A percentile compares a stretch with the other conserved stretches of the same genome.
phyloP scores from a whole-genome alignment of 202 grass and related monocot genomes.

The Brachypodium distachyon region DNA sequence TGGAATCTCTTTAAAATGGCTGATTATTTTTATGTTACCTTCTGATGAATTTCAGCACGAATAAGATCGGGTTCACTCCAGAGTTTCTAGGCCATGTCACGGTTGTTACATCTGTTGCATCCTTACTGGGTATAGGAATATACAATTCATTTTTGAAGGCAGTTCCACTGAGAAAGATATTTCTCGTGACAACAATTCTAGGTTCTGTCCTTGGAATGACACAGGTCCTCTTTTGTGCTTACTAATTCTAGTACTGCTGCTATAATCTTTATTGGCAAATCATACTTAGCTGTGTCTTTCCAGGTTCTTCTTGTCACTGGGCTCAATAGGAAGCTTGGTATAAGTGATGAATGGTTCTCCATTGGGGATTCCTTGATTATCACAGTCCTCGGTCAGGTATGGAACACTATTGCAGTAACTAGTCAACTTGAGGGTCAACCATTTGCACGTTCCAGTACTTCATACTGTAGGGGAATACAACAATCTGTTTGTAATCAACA shows the following conservation, averaged over 20 bases:
- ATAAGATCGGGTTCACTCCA: slow-evolving; percentile 85
- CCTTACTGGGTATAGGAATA: slow-evolving; percentile 71
- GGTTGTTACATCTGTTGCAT: slow-evolving; percentile 89
- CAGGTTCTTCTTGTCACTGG: slow-evolving; percentile 87
- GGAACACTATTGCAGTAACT: neutral
- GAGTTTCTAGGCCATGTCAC: slow-evolving; percentile 90
- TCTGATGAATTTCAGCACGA: slow-evolving; percentile 68
- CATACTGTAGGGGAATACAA: too few relatives aligned
- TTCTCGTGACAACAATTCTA: slow-evolving; percentile 65
- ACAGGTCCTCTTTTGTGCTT: slow-evolving; percentile 44
- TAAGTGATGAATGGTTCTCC: slow-evolving; percentile 94
- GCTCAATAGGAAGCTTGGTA: slow-evolving; percentile 62
- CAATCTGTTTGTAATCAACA: neutral
- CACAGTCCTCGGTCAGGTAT: slow-evolving; percentile 92
- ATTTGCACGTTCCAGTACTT: neutral
- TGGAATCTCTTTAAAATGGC: neutral
- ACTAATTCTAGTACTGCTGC: neutral
- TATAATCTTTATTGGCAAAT: slow-evolving; percentile 7
- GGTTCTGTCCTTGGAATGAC: slow-evolving; percentile 89
- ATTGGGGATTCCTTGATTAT: slow-evolving; percentile 95
- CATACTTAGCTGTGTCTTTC: slow-evolving; percentile 2
- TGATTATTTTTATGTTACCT: slow-evolving; percentile 17
- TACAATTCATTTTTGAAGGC: slow-evolving; percentile 79
- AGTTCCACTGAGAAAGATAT: slow-evolving; percentile 83
- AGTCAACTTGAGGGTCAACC: neutral